A percentile compares a stretch with the other conserved stretches of the same genome.
Evolutionary conservation across 768 basidiomycete species (phyloP).

Genomic region (Dioszegia aurantiaca): DNA sequence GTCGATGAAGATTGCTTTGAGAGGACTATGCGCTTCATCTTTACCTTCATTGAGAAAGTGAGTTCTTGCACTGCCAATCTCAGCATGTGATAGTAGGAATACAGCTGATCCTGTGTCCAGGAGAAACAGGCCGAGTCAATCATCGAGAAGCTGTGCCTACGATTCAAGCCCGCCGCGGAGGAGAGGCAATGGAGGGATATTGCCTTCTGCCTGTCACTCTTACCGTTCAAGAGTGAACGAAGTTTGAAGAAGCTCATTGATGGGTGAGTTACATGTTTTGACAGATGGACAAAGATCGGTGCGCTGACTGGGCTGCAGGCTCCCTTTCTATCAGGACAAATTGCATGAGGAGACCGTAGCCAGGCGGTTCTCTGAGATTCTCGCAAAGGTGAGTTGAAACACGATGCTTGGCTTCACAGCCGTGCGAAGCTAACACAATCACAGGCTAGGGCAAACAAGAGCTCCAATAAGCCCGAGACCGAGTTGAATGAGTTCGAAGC

Average conservation of each 20-base stretch:
- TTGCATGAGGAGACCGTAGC: conserved; percentile 82
- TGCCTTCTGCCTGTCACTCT: conserved; percentile 85
- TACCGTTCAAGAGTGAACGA: conserved; percentile 95
- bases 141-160: conserved; percentile 94
- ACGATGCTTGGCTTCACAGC: background rate
- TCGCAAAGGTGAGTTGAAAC: conserved; percentile 66
- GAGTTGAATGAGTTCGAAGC: conserved; percentile 93
- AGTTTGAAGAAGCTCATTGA: conserved; percentile 96
- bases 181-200: conserved; percentile 97
- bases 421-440: conserved; percentile 5
- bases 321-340: conserved; percentile 94
- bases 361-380: conserved; percentile 78
- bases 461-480: conserved; percentile 83
- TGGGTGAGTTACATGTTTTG: conserved; percentile 51
- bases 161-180: conserved; percentile 83
- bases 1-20: conserved; percentile 91
- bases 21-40: conserved; percentile 89
- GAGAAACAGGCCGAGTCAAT: conserved; percentile 98
- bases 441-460: conserved; percentile 84
- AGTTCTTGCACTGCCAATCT: conserved; percentile 31
- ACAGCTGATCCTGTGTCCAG: conserved; percentile 54
- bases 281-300: background rate
- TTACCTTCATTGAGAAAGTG: conserved; percentile 94
- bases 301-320: conserved; percentile 48
- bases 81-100: no score